Percentiles rank a stretch among this genome's conserved stretches.
phyloP scores from a whole-genome alignment of 2,329 filamentous ascomycete species.

The Xylaria sp. region DNA sequence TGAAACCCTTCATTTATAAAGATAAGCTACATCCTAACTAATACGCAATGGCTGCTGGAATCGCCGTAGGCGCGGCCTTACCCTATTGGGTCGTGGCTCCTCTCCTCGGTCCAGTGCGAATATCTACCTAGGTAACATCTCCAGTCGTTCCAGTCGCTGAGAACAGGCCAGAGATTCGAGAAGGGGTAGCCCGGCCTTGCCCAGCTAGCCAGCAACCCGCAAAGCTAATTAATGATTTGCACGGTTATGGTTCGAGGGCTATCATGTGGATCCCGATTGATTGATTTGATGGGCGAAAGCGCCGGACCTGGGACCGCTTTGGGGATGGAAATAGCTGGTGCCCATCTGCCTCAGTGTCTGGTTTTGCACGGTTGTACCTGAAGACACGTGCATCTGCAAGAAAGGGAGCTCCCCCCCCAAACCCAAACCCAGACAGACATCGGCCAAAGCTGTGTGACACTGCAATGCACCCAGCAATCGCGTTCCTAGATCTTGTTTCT shows the following conservation, averaged over 20 bases:
- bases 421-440: too few species aligned
- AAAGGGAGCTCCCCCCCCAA: neutral
- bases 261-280: conserved; percentile 18
- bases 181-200: conserved; percentile 11
- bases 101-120: too few species aligned
- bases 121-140: too few species aligned
- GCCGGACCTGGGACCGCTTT: neutral
- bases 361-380: neutral
- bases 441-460: neutral
- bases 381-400: neutral
- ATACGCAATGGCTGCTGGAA: too few species aligned
- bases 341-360: conserved; percentile 9
- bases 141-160: too few species aligned
- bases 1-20: too few species aligned
- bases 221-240: conserved; percentile 8
- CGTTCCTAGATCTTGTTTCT: neutral
- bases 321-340: conserved; percentile 12
- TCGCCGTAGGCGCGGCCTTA: too few species aligned
- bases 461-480: neutral
- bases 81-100: too few species aligned
- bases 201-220: conserved; percentile 2
- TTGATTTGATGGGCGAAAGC: conserved; percentile 5
- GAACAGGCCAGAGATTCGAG: too few species aligned
- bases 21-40: too few species aligned
- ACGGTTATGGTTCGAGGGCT: conserved; percentile 13